Evolutionary conservation across 2,329 filamentous ascomycete genomes (phyloP), one percentile per base, ranked within the genome.

Genomic region (Scedosporium minutisporum): DNA sequence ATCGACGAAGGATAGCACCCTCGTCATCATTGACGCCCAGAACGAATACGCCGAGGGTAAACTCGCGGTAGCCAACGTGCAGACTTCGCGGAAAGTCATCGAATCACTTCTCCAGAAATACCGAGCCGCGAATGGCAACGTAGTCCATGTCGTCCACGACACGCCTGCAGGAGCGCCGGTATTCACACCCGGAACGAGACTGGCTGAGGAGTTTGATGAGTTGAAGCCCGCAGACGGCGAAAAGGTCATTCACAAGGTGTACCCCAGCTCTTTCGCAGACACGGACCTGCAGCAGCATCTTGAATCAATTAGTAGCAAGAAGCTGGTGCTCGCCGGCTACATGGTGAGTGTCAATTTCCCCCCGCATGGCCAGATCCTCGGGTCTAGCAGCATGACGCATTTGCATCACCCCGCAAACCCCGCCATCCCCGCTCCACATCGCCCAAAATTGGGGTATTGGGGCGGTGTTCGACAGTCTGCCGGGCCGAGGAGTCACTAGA

Each of bases 1-100:
- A 6, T 81, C 82, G 0, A 74, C 80, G 0, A 71, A 72, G 53
- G 85, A 89, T 73, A 85, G 81, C 65, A 80, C 81, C 1, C 78
- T 89, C 55, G 73, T 89, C 67, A 88, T 89, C 72, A 85, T 89
- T 69, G 86, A 89, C 69, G 87, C 87, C 1, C 87, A 90, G 68
- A 88, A 88, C 69, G 87, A 90, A 73, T 89, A 87, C 65, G 81
- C 82, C 10, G 72, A 77, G 2, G 87, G 87, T 57, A 74, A 78
- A 4, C 78, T 89, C 0, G 77, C 80, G 23, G 82, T 85, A 41
- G 74, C 77, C 48, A 79, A 87, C 64, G 78, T 86, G 1, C 68
- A 75, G 0, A 65, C 75, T 3, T 84, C 82, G 4, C 80, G 85
- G 65, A 78, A 79, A 38, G 82, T 76, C 12, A 89, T 89, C 63